A percentile compares a stretch with the other conserved stretches of the same genome.
Evolutionary conservation across 129 eudicot species (phyloP).

Genomic region (Chrysanthemum lavandulifolium): DNA sequence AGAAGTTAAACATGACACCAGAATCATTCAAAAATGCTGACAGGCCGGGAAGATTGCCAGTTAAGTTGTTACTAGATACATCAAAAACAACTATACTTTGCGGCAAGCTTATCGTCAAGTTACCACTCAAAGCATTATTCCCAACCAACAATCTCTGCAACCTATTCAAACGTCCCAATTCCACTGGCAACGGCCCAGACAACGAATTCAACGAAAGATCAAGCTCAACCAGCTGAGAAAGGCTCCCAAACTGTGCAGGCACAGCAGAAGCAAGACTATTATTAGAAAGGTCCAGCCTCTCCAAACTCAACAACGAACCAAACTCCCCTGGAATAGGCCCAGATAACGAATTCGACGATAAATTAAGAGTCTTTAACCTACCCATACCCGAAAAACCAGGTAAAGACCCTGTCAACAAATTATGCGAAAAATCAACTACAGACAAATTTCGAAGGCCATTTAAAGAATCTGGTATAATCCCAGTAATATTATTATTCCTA

Average conservation of each 20-base stretch:
- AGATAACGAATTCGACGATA: slow-evolving; percentile 65
- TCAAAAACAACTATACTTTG: slow-evolving; percentile 35
- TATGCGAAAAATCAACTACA: slow-evolving; percentile 50
- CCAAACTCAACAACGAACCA: slow-evolving; percentile 44
- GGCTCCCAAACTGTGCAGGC: slow-evolving; percentile 56
- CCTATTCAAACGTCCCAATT: slow-evolving; percentile 39
- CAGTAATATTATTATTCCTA: slow-evolving; percentile 53
- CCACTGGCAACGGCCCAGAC: slow-evolving; percentile 47
- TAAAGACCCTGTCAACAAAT: slow-evolving; percentile 58
- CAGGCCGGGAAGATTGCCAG: slow-evolving; percentile 41
- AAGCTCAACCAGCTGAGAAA: slow-evolving; percentile 53
- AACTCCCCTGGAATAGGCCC: slow-evolving; percentile 56
- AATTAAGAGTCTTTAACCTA: slow-evolving; percentile 46
- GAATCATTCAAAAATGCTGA: slow-evolving; percentile 27
- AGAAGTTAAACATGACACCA: slow-evolving; percentile 51
- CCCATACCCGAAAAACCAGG: slow-evolving; percentile 51
- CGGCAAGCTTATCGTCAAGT: slow-evolving; percentile 31
- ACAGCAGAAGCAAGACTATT: slow-evolving; percentile 54
- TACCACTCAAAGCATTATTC: slow-evolving; percentile 49
- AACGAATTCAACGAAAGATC: slow-evolving; percentile 58
- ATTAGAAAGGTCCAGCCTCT: slow-evolving; percentile 41
- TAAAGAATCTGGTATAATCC: slow-evolving; percentile 51
- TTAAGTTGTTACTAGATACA: slow-evolving; percentile 45
- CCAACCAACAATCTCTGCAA: slow-evolving; percentile 42
- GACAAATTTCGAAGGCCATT: slow-evolving; percentile 39